Percentiles rank a stretch among this genome's conserved stretches.
Evolutionary conservation across 441 rosid genomes (phyloP).

Genomic region (Mallotus japonicus): DNA sequence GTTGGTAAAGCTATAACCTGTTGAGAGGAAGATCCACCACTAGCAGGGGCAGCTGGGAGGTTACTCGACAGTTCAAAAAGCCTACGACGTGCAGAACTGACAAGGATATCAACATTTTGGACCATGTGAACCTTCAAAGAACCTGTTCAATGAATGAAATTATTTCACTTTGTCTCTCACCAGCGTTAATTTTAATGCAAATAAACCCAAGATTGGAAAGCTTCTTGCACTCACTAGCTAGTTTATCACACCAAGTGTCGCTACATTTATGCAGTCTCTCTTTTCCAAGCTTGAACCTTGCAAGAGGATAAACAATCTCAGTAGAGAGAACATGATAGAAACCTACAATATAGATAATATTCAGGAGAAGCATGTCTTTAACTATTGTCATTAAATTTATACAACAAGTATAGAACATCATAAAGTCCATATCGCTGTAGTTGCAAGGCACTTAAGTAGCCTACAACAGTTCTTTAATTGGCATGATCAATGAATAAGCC

Average conservation of each 20-base stretch:
- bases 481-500: slow-evolving; percentile 26
- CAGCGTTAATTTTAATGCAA: slow-evolving; percentile 10
- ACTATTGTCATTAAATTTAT: too few species aligned
- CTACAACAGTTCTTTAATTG: slow-evolving; percentile 30
- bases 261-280: slow-evolving; percentile 17
- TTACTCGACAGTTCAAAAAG: slow-evolving; percentile 47
- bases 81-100: slow-evolving; percentile 43
- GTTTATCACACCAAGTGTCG: slow-evolving; percentile 21
- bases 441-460: slow-evolving; percentile 26
- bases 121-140: slow-evolving; percentile 25
- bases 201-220: slow-evolving; percentile 3
- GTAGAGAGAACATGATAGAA: slow-evolving; percentile 19
- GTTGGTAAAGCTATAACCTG: slow-evolving; percentile 43
- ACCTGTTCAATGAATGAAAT: slow-evolving; percentile 22
- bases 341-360: neutral
- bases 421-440: slow-evolving; percentile 27
- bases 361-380: neutral
- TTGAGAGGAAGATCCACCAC: slow-evolving; percentile 22
- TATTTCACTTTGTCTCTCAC: slow-evolving; percentile 7
- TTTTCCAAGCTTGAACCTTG: slow-evolving; percentile 44
- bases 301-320: slow-evolving; percentile 27
- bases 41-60: slow-evolving; percentile 43
- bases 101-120: slow-evolving; percentile 28
- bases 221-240: slow-evolving; percentile 35
- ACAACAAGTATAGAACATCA: neutral